Base-by-base conservation (phyloP, 768 basidiomycete species). In the Hydnomerulius pinastri region DNA sequence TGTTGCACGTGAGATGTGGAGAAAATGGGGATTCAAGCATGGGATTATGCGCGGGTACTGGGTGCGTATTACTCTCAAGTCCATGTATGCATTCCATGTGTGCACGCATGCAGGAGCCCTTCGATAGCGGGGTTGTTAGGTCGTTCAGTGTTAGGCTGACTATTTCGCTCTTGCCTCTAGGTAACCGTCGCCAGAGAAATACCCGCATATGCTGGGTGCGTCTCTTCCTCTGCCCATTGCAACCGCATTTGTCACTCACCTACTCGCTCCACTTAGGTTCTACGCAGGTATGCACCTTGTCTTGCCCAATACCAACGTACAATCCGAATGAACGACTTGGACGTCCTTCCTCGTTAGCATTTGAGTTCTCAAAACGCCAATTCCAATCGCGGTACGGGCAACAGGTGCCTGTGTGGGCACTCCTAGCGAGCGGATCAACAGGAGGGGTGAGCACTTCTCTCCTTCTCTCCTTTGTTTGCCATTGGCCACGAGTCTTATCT, bases 1-100 rank as follows among this genome's bases (percentile, higher is more conserved):
- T 7, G 78, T 98, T 8, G 82, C 81, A 13, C 73, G 71, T 18
- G 93, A 95, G 56, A 92, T 94, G 86, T 97, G 92, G 87, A 69
- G 63, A 25, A 73, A 91, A 53, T 93, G 87, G 79, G 96, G 97
- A 0, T 85, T 98, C 54, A 72, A 83, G 46, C 77, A 83, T 55
- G 97, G 97, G 5, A 77, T 98, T 44, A 97, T 99, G 95, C 76
- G 97, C 17, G 97, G 97, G 1, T 98, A 93, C 66, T 98, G 96
- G 96, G 94, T 92, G 13, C 30, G 60, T 25, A 6, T n/a, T 35
- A 37, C 13, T 18, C 12, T 20, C n/a, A n/a, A n/a, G n/a, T n/a
- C n/a, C n/a, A 12, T 6, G 20, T 39, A 39, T 39, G 18, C 6
- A 9, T 10, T 20, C 38, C 21, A 20, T 30, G 28, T n/a, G n/a